These are phyloP conservation scores for Hymenoscyphus repandus DNA, from an alignment of 2,329 filamentous ascomycete genomes.

Conservation along the genomic window DNA sequence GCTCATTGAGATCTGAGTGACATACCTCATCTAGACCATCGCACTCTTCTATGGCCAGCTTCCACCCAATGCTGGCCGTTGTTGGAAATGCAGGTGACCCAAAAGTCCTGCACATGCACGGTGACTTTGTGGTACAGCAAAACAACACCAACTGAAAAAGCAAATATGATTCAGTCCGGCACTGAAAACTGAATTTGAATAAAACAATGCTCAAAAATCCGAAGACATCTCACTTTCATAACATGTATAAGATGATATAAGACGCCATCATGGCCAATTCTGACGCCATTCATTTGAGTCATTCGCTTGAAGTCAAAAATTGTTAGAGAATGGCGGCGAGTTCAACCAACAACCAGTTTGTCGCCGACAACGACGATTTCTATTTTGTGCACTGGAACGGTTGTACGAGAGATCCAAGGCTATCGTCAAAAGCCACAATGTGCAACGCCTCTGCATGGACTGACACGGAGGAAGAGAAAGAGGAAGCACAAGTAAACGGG, in stretches of 20 bases:
- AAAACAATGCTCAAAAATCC: no score
- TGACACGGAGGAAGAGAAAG: conserved; percentile 7
- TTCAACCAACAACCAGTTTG: background rate
- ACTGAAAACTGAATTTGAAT: no score
- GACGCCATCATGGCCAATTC: conserved; percentile 13
- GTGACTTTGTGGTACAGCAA: no score
- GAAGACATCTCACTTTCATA: no score
- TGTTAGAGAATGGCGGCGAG: background rate
- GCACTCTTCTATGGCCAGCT: no score
- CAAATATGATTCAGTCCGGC: no score
- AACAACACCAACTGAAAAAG: no score
- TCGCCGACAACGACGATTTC: conserved; percentile 1
- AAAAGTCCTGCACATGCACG: no score
- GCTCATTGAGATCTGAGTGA: no score
- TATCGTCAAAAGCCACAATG: conserved; percentile 5
- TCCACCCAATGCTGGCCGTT: no score
- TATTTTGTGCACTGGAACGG: conserved; percentile 16
- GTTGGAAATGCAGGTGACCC: no score
- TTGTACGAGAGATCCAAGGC: conserved; percentile 10
- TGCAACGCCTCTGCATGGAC: conserved; percentile 9
- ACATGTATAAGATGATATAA: background rate
- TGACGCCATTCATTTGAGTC: conserved; percentile 4
- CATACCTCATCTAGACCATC: no score
- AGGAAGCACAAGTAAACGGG: background rate
- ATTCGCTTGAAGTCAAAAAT: conserved; percentile 1